Percentiles rank a stretch among this genome's conserved stretches.
Conservation (phyloP, 2,329 filamentous ascomycete species). For the Elsinoe australis region DNA sequence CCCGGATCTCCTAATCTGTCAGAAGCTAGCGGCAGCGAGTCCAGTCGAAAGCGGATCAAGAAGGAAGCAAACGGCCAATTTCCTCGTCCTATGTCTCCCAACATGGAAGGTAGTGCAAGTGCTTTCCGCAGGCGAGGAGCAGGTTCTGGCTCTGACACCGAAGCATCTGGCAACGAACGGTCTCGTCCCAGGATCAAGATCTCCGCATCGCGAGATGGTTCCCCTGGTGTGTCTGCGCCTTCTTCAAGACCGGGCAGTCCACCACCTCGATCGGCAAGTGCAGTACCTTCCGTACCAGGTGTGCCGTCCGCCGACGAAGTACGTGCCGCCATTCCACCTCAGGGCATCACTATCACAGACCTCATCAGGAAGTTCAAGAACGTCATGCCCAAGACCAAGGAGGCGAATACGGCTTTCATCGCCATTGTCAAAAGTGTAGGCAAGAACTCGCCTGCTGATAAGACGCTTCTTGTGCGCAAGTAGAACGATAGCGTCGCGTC, state of each 20-base stretch:
- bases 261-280: conserved; percentile 23
- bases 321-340: conserved; percentile 36
- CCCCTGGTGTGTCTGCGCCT: conserved; percentile 10
- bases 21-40: conserved; percentile 88
- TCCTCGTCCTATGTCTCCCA: conserved; percentile 22
- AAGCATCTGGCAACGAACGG: conserved; percentile 56
- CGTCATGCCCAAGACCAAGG: conserved; percentile 33
- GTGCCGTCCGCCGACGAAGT: conserved; percentile 41
- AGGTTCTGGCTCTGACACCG: conserved; percentile 63
- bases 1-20: conserved; percentile 79
- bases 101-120: background rate
- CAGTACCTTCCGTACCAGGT: conserved; percentile 15
- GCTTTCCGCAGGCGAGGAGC: conserved; percentile 29
- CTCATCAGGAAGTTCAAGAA: conserved; percentile 38
- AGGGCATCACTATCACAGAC: conserved; percentile 38
- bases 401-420: conserved; percentile 36
- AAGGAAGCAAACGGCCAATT: conserved; percentile 45
- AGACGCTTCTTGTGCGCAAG: conserved; percentile 8
- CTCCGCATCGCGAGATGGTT: conserved; percentile 29
- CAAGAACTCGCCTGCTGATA: conserved; percentile 16
- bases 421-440: conserved; percentile 36
- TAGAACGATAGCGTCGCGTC: background rate
- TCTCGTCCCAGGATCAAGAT: conserved; percentile 51
- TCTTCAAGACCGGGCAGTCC: conserved; percentile 31
- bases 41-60: conserved; percentile 58